Conservation (phyloP, 1,284 basidiomycete species). For the Agroathelia rolfsii region DNA sequence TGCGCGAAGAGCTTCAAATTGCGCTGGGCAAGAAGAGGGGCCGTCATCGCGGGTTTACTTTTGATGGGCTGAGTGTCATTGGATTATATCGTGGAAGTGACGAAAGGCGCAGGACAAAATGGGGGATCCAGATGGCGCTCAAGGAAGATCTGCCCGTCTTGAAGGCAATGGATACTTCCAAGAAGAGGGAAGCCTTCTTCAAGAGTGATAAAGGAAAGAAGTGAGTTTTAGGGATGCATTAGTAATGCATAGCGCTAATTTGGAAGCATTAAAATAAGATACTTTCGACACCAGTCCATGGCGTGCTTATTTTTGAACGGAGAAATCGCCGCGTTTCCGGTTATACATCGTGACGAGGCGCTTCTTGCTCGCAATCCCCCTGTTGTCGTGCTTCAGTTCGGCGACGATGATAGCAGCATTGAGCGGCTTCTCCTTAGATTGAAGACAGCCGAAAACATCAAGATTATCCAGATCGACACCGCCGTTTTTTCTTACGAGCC, state of each 20-base stretch:
- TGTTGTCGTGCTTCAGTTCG: conserved; percentile 39
- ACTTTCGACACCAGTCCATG: conserved; percentile 40
- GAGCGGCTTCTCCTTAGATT: conserved; percentile 29
- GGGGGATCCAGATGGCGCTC: conserved; percentile 23
- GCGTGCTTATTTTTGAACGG: conserved; percentile 39
- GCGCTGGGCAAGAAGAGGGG: conserved; percentile 16
- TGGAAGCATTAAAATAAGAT: conserved; percentile 25
- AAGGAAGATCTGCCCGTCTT: conserved; percentile 31
- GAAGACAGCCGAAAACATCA: conserved; percentile 25
- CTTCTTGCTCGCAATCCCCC: conserved; percentile 37
- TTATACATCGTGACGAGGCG: conserved; percentile 42
- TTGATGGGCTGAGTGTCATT: conserved; percentile 14
- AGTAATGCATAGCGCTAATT: no score
- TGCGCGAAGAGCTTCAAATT: conserved; percentile 22
- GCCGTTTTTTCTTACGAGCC: conserved; percentile 55
- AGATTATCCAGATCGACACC: conserved; percentile 45
- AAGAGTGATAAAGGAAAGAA: no score
- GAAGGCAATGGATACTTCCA: no score
- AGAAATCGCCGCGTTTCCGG: conserved; percentile 41
- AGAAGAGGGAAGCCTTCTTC: no score
- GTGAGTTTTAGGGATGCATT: no score
- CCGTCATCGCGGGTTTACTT: conserved; percentile 14
- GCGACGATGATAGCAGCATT: conserved; percentile 31
- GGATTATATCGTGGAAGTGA: conserved; percentile 11
- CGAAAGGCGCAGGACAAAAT: conserved; percentile 9